Conservation (phyloP, 257 asterid species). For the Primulina tabacum region DNA sequence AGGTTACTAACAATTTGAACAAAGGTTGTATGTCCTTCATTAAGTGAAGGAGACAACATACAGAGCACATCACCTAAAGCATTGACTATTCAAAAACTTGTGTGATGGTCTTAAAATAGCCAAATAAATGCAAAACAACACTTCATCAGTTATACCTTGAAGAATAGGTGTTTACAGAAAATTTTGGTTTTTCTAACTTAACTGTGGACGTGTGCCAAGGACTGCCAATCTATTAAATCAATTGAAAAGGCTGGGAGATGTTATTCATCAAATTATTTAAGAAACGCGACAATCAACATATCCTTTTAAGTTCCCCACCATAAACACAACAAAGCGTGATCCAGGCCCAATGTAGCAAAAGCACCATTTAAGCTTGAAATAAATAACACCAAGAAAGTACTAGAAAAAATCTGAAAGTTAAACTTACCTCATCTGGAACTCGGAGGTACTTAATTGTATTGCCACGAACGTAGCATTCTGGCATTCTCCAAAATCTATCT, state of each 20-base stretch:
- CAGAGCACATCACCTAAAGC: background rate
- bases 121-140: background rate
- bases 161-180: background rate
- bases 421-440: constrained; percentile 64
- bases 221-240: background rate
- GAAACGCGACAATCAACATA: background rate
- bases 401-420: background rate
- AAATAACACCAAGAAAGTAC: background rate
- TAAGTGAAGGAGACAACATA: too few species aligned
- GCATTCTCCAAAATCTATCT: constrained; percentile 61
- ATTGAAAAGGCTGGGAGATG: background rate
- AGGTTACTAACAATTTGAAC: background rate
- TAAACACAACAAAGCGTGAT: background rate
- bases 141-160: background rate
- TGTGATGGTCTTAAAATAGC: background rate
- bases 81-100: background rate
- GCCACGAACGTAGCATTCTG: constrained; percentile 33
- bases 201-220: background rate
- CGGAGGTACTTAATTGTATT: constrained; percentile 26
- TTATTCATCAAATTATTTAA: too few species aligned
- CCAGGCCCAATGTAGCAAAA: background rate
- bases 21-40: background rate
- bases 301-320: background rate
- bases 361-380: background rate
- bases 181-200: background rate